Percentiles rank a stretch among this genome's conserved stretches.
Evolutionary conservation across 1,284 basidiomycete genomes (phyloP).

Genomic region (Polyporus tsugae): DNA sequence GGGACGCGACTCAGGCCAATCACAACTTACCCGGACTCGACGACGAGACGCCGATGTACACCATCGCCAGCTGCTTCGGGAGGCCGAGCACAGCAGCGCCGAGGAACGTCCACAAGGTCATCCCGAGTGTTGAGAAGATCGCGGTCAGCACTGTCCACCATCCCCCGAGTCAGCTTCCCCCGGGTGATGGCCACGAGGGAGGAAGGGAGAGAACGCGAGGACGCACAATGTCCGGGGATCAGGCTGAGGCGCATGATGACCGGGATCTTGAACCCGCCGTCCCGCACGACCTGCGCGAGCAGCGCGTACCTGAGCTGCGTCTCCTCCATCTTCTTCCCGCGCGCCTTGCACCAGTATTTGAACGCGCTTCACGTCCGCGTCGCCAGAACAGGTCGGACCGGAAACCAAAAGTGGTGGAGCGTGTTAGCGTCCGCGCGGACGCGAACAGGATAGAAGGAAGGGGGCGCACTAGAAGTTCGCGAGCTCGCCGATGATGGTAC

Average conservation of each 20-base stretch:
- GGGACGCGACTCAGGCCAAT: not conserved
- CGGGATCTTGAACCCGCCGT: constrained; percentile 82
- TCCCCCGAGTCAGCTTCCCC: too few relatives aligned
- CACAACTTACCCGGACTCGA: not conserved
- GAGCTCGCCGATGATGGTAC: constrained; percentile 72
- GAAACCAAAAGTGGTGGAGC: too few relatives aligned
- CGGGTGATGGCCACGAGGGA: too few relatives aligned
- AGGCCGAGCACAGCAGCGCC: constrained; percentile 78
- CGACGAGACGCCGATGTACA: constrained; percentile 74
- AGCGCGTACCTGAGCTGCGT: constrained; percentile 79
- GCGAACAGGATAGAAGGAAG: not conserved
- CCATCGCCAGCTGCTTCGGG: constrained; percentile 80
- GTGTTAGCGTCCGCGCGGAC: not conserved
- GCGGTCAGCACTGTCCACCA: constrained; percentile 63
- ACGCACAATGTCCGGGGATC: constrained; percentile 80
- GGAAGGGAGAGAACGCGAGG: not conserved
- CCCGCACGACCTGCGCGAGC: constrained; percentile 76
- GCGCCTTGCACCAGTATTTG: constrained; percentile 65
- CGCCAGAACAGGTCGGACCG: too few relatives aligned
- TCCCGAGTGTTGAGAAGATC: constrained; percentile 82
- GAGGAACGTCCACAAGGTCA: constrained; percentile 74
- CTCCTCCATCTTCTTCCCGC: constrained; percentile 77
- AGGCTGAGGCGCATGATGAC: constrained; percentile 77
- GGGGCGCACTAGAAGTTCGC: constrained; percentile 67
- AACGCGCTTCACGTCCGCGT: constrained; percentile 50